Percentiles rank a stretch among this genome's conserved stretches.
These are phyloP conservation scores for Fraxinus albicans DNA, from an alignment of 305 asterid species.

Conservation along the genomic window DNA sequence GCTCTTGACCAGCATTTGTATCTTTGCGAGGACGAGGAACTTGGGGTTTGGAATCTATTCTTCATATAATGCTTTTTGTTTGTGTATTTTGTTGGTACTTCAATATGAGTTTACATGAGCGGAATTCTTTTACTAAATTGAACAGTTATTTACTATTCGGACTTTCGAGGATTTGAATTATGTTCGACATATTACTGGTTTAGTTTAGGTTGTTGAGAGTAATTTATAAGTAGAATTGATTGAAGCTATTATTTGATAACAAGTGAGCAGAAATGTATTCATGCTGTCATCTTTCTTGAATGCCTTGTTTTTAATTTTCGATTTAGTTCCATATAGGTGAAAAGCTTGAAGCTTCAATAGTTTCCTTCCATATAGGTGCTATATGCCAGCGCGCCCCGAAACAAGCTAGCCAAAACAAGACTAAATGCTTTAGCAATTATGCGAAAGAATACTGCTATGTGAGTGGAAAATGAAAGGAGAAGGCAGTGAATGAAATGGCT, in stretches of 20 bases:
- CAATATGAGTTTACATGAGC: not conserved
- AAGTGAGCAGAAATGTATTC: not conserved
- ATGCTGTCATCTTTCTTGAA: not conserved
- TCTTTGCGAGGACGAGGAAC: conserved; percentile 83
- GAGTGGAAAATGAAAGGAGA: not conserved
- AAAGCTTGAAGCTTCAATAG: not conserved
- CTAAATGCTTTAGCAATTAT: not conserved
- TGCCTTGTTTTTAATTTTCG: not conserved
- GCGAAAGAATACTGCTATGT: not conserved
- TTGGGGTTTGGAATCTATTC: conserved; percentile 52
- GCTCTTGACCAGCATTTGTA: conserved; percentile 79
- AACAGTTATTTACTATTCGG: not conserved
- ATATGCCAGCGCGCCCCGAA: not conserved
- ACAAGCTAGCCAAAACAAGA: not conserved
- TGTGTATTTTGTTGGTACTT: not conserved
- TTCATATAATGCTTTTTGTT: not conserved
- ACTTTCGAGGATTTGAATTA: not conserved
- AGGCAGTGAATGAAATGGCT: not conserved
- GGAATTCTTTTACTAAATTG: not conserved
- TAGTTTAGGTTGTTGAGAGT: not conserved
- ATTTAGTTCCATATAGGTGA: not conserved
- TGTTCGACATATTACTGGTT: not conserved
- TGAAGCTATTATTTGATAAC: not conserved
- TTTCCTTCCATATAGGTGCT: not conserved
- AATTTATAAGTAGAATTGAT: not conserved